Conservation (phyloP, 2,329 filamentous ascomycete genomes). For the Penicillium aurantiogriseum region DNA sequence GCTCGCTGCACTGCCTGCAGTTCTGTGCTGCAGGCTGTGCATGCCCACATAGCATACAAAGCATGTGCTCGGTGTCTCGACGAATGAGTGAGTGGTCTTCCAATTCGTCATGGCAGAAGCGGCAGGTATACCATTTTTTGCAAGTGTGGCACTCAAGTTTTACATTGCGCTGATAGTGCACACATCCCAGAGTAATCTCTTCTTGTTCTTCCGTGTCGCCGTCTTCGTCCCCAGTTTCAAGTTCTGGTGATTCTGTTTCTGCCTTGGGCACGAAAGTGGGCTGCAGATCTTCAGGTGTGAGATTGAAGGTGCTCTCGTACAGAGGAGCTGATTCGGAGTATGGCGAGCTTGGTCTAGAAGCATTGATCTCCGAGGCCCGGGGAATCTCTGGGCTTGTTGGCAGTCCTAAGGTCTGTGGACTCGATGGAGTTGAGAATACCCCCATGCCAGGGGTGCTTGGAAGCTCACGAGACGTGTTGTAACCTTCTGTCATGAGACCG, state of each 20-base stretch:
- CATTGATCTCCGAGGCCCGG: conserved; percentile 25
- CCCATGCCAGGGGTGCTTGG: conserved; percentile 3
- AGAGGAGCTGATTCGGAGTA: conserved; percentile 29
- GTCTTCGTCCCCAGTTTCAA: conserved; percentile 37
- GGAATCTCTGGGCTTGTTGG: conserved; percentile 34
- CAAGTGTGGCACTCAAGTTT: conserved; percentile 93
- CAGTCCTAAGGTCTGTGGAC: conserved; percentile 25
- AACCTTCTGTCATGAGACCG: conserved; percentile 66
- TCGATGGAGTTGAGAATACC: conserved; percentile 25
- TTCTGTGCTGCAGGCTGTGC: conserved; percentile 77
- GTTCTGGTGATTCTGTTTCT: conserved; percentile 29
- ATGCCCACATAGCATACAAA: conserved; percentile 91
- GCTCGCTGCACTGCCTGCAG: conserved; percentile 73
- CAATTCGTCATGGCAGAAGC: conserved; percentile 83
- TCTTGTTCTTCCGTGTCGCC: conserved; percentile 49
- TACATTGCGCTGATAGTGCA: conserved; percentile 93
- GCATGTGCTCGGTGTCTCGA: conserved; percentile 86
- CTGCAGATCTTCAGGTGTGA: conserved; percentile 57
- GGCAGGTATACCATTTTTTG: conserved; percentile 88
- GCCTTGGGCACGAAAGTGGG: conserved; percentile 63
- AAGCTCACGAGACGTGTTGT: conserved; percentile 49
- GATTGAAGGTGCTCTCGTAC: conserved; percentile 38
- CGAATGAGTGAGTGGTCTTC: conserved; percentile 79
- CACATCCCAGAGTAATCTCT: conserved; percentile 68
- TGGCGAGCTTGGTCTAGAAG: conserved; percentile 29